A percentile compares a stretch with the other conserved stretches of the same genome.
Evolutionary conservation across 2,329 filamentous ascomycete species (phyloP).

Genomic region (Basipetospora sp.): DNA sequence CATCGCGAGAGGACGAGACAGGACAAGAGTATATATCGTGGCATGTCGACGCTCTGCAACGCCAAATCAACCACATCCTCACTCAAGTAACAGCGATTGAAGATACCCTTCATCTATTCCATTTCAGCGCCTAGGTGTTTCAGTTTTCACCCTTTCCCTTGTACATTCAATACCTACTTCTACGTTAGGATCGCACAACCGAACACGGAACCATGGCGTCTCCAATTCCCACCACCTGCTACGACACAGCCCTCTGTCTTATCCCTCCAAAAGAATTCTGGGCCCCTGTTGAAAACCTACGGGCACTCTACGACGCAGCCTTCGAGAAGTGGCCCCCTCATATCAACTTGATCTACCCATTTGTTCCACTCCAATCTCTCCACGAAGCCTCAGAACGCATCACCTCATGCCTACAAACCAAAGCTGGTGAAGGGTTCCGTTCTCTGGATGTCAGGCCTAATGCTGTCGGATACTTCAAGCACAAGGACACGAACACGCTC

Average conservation of each 20-base stretch:
- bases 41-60: too few relatives aligned
- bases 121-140: too few relatives aligned
- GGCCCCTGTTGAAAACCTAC: constrained; percentile 35
- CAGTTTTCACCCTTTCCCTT: too few relatives aligned
- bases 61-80: too few relatives aligned
- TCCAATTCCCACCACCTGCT: constrained; percentile 17
- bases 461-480: constrained; percentile 30
- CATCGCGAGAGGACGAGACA: too few relatives aligned
- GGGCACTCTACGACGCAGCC: constrained; percentile 47
- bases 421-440: constrained; percentile 8
- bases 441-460: constrained; percentile 21
- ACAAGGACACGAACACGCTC: constrained; percentile 35
- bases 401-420: constrained; percentile 17
- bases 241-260: constrained; percentile 47
- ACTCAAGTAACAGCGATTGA: too few relatives aligned
- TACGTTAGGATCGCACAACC: too few relatives aligned
- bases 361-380: constrained; percentile 36
- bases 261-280: constrained; percentile 37
- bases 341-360: constrained; percentile 52
- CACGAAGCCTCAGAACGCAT: constrained; percentile 26
- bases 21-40: too few relatives aligned
- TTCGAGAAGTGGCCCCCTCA: constrained; percentile 51
- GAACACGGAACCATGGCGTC: too few relatives aligned
- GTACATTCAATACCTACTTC: too few relatives aligned
- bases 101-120: too few relatives aligned